Evolutionary conservation across 1,284 basidiomycete genomes (phyloP).

Genomic region (Cryptococcus jaspeensis): DNA sequence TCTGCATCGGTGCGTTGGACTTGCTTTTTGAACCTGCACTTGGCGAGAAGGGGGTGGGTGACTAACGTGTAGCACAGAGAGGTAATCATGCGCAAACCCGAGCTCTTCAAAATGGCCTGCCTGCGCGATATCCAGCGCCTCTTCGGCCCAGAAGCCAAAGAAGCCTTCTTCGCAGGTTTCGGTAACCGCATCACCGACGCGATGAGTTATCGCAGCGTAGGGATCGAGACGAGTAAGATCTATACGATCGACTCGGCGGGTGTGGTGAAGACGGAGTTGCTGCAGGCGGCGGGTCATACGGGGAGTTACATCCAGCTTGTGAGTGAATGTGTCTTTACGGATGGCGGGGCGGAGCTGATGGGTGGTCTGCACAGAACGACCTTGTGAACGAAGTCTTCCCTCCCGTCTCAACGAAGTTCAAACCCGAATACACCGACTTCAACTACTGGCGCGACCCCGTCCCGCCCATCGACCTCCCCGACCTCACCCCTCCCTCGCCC

Average conservation of each 20-base stretch:
- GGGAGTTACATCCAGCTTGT: slow-evolving; percentile 56
- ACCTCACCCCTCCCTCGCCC: slow-evolving; percentile 86
- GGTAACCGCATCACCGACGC: slow-evolving; percentile 99
- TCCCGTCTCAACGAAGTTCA: slow-evolving; percentile 82
- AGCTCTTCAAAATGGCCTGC: slow-evolving; percentile 99
- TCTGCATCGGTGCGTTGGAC: slow-evolving; percentile 75
- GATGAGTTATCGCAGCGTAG: slow-evolving; percentile 91
- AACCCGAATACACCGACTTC: slow-evolving; percentile 92
- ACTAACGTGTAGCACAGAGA: slow-evolving; percentile 58
- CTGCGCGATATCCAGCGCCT: slow-evolving; percentile 91
- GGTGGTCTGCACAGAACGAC: slow-evolving; percentile 77
- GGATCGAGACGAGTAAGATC: slow-evolving; percentile 89
- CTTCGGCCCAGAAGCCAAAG: slow-evolving; percentile 70
- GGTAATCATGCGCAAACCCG: slow-evolving; percentile 98
- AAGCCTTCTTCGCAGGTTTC: slow-evolving; percentile 92
- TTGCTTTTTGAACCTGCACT: too few species aligned
- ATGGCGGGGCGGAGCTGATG: not conserved
- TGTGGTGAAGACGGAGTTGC: slow-evolving; percentile 95
- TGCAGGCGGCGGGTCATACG: slow-evolving; percentile 94
- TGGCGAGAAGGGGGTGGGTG: not conserved
- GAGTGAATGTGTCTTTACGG: slow-evolving; percentile 7
- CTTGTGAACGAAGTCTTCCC: slow-evolving; percentile 99
- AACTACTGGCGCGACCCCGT: slow-evolving; percentile 91
- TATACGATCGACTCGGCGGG: slow-evolving; percentile 97
- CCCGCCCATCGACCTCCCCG: slow-evolving; percentile 76